Evolutionary conservation across 441 rosid species (phyloP).

Genomic region (Omphalea diandra): DNA sequence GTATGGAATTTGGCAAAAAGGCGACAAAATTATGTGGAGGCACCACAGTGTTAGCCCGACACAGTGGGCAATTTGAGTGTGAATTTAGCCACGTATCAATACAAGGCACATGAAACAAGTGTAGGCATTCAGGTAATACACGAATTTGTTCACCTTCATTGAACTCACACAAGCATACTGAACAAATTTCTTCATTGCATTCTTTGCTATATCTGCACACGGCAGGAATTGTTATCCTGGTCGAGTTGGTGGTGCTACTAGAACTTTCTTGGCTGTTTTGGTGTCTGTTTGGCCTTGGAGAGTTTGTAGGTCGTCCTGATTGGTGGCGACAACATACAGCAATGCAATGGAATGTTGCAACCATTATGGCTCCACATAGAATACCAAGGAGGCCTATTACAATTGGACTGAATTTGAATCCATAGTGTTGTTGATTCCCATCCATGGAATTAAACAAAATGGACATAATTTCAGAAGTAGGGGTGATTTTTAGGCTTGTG

Average conservation of each 20-base stretch:
- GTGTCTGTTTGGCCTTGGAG: neutral
- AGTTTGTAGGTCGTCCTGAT: neutral
- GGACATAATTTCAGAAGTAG: neutral
- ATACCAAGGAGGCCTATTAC: constrained; percentile 44
- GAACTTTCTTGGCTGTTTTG: neutral
- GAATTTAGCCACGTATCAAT: constrained; percentile 48
- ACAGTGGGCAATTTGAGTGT: constrained; percentile 53
- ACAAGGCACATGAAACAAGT: constrained; percentile 46
- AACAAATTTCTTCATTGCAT: constrained; percentile 37
- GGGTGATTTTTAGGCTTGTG: neutral
- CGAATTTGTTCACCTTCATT: constrained; percentile 42
- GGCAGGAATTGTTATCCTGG: constrained; percentile 1
- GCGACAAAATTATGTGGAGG: constrained; percentile 12
- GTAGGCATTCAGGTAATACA: constrained; percentile 44
- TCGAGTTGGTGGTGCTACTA: neutral
- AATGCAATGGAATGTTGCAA: constrained; percentile 40
- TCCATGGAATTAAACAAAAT: constrained; percentile 3
- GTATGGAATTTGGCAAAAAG: constrained; percentile 19
- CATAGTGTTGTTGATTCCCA: constrained; percentile 9
- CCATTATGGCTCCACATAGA: constrained; percentile 39
- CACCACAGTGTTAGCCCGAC: constrained; percentile 35
- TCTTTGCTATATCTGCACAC: constrained; percentile 24
- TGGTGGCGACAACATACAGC: constrained; percentile 19
- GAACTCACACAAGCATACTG: constrained; percentile 49
- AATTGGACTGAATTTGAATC: constrained; percentile 25